Evolutionary conservation across 352 stramenopile species (phyloP).

Genomic region (Phytophthora palmivora): DNA sequence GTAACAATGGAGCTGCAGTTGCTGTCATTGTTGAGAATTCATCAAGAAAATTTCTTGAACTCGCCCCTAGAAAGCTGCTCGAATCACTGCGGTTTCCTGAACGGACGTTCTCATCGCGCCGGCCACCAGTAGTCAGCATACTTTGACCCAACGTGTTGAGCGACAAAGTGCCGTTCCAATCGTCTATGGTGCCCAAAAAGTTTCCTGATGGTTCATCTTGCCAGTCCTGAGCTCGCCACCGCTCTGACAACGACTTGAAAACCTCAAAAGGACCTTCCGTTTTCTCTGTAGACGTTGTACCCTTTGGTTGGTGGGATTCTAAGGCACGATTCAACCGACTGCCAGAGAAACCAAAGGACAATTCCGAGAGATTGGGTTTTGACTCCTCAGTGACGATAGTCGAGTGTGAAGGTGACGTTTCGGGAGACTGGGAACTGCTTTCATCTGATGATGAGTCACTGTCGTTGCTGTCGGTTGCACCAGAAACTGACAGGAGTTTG

Average conservation of each 20-base stretch:
- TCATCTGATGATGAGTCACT: constrained; percentile 12
- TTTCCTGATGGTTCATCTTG: constrained; percentile 13
- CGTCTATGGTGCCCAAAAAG: constrained; percentile 8
- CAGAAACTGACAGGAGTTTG: neutral
- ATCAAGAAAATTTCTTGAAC: constrained; percentile 15
- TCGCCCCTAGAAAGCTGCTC: constrained; percentile 17
- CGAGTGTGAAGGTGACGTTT: constrained; percentile 14
- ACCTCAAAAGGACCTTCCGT: constrained; percentile 31
- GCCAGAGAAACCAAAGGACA: constrained; percentile 5
- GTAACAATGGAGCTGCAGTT: constrained; percentile 4
- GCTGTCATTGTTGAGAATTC: constrained; percentile 24
- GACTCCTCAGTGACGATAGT: constrained; percentile 7
- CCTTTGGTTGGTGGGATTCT: neutral
- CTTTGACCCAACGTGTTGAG: constrained; percentile 13
- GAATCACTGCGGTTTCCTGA: constrained; percentile 12
- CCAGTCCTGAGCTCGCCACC: constrained; percentile 37
- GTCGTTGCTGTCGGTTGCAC: neutral
- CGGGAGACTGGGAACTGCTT: constrained; percentile 4
- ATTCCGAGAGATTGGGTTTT: constrained; percentile 5
- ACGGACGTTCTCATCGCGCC: constrained; percentile 6
- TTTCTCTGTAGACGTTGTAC: constrained; percentile 5
- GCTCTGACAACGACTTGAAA: constrained; percentile 35
- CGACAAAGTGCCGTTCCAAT: constrained; percentile 29
- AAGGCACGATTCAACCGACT: constrained; percentile 5
- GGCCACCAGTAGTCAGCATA: constrained; percentile 6